Conservation (phyloP, 164 flowering plant species). For the Nelumbo lutea region DNA sequence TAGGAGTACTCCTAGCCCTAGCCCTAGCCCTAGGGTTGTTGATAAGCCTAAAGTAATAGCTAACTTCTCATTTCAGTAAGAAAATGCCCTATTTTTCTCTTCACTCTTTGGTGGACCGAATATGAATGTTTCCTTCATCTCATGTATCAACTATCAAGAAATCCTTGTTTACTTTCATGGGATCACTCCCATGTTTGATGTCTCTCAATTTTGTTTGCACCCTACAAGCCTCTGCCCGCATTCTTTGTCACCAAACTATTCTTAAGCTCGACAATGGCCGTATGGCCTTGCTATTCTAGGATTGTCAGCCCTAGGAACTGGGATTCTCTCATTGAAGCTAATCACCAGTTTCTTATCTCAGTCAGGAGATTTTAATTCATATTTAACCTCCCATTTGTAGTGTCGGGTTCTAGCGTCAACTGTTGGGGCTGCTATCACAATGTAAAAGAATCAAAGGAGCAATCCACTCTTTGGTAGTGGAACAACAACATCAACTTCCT, state of each 20-base stretch:
- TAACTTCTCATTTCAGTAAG: no score
- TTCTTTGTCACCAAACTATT: constrained; percentile 72
- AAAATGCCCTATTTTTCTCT: no score
- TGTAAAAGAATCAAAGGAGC: neutral
- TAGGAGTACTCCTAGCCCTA: no score
- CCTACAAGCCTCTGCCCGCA: neutral
- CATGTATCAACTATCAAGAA: no score
- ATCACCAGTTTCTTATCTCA: constrained; percentile 61
- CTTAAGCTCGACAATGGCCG: constrained; percentile 66
- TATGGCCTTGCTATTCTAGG: constrained; percentile 62
- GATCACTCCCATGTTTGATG: no score
- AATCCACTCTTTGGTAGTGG: neutral
- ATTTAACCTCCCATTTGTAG: constrained; percentile 76
- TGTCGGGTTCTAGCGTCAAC: constrained; percentile 46
- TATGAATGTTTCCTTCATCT: no score
- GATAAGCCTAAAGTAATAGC: no score
- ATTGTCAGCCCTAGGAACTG: constrained; percentile 61
- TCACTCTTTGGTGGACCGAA: no score
- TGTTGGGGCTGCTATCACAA: neutral
- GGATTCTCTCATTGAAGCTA: constrained; percentile 60
- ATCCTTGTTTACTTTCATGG: no score
- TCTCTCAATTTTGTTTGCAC: no score
- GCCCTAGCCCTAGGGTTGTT: no score
- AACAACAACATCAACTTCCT: no score
- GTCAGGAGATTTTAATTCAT: constrained; percentile 71